Conservation (phyloP, 257 asterid species). For the Leptodermis oblonga region DNA sequence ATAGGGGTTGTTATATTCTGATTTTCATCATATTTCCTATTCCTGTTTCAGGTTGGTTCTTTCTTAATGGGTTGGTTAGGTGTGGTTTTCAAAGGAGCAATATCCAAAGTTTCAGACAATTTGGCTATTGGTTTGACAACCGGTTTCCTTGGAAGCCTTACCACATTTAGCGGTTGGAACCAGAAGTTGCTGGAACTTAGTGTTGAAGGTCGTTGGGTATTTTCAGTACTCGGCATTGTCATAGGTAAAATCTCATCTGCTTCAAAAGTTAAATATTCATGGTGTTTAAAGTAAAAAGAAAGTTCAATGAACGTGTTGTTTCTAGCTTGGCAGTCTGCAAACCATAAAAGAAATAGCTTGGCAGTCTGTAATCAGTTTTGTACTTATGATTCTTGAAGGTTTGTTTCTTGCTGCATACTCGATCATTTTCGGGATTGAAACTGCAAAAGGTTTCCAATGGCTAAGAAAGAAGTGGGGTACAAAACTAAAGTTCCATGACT, state of each 20-base stretch:
- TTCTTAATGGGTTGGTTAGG: slow-evolving; percentile 98
- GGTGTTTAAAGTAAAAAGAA: neutral
- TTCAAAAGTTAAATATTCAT: neutral
- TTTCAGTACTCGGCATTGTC: slow-evolving; percentile 58
- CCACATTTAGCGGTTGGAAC: slow-evolving; percentile 98
- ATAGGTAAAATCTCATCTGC: slow-evolving; percentile 42
- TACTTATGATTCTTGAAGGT: slow-evolving; percentile 39
- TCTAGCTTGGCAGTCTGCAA: neutral
- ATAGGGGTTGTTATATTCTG: too few species aligned
- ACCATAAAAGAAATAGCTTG: neutral
- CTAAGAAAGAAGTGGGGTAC: slow-evolving; percentile 21
- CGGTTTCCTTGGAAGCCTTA: slow-evolving; percentile 90
- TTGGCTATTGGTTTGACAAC: slow-evolving; percentile 77
- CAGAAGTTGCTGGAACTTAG: slow-evolving; percentile 87
- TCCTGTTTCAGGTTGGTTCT: slow-evolving; percentile 64
- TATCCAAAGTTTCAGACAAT: slow-evolving; percentile 53
- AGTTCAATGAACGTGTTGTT: too few species aligned
- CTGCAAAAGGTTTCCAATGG: slow-evolving; percentile 63
- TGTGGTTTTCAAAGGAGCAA: slow-evolving; percentile 70
- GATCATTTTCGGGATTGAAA: slow-evolving; percentile 61
- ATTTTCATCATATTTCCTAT: neutral
- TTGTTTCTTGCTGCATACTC: slow-evolving; percentile 63
- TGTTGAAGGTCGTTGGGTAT: slow-evolving; percentile 63
- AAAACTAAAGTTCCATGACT: slow-evolving; percentile 2
- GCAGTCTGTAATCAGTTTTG: neutral